A percentile compares a stretch with the other conserved stretches of the same genome.
Conservation (phyloP, 1,139 yeast species). For the Pichia sorboxylosa region DNA sequence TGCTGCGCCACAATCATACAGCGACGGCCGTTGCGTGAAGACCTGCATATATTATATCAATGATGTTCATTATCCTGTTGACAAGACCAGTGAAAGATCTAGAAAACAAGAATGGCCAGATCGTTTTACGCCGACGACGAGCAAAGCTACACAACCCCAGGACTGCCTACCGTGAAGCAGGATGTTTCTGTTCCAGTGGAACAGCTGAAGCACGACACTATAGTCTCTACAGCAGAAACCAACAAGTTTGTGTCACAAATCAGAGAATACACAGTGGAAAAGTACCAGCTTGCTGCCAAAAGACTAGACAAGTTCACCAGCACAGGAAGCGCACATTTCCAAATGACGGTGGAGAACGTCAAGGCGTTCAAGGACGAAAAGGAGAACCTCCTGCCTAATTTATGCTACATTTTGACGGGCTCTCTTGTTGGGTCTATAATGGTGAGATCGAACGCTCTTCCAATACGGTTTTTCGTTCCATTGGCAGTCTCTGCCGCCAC, state of each 20-base stretch:
- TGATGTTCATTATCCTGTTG: too few relatives aligned
- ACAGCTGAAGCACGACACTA: too few relatives aligned
- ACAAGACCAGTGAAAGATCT: too few relatives aligned
- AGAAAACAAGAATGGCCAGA: constrained; percentile 20
- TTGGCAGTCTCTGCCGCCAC: constrained; percentile 36
- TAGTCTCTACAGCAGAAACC: constrained; percentile 21
- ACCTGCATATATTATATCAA: too few relatives aligned
- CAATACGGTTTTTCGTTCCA: constrained; percentile 41
- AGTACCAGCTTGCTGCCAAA: constrained; percentile 25
- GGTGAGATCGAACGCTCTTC: constrained; percentile 35
- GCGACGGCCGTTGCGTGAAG: too few relatives aligned
- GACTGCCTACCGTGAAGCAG: constrained; percentile 30
- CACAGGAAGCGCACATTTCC: constrained; percentile 33
- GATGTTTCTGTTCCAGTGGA: constrained; percentile 23
- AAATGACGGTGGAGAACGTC: constrained; percentile 22
- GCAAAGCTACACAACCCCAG: constrained; percentile 35
- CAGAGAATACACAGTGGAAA: too few relatives aligned
- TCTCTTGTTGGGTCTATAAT: constrained; percentile 46
- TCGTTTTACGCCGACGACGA: constrained; percentile 45
- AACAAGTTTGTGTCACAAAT: constrained; percentile 26
- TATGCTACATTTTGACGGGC: constrained; percentile 42
- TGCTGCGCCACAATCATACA: too few relatives aligned
- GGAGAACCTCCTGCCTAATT: constrained; percentile 40
- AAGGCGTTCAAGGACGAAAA: constrained; percentile 18
- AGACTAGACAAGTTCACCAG: constrained; percentile 20